phyloP scores from a whole-genome alignment of 2,329 filamentous ascomycete genomes.

The Cercospora sp. region DNA sequence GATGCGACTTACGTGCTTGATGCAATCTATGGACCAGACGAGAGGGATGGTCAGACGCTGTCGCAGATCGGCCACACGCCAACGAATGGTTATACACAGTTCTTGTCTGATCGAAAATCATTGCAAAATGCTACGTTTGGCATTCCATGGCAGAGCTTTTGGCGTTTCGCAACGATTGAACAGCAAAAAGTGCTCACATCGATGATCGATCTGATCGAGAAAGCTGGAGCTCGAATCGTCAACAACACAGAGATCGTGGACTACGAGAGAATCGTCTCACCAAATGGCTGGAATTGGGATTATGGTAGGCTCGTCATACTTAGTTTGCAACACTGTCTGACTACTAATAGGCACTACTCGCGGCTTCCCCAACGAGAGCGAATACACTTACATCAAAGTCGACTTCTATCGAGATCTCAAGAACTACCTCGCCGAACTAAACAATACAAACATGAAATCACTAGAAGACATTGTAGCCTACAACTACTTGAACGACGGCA shows the following conservation, averaged over 20 bases:
- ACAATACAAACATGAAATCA: constrained; percentile 60
- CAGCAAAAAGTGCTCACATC: constrained; percentile 56
- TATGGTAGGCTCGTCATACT: constrained; percentile 35
- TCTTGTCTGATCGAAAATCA: constrained; percentile 54
- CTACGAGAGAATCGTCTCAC: constrained; percentile 62
- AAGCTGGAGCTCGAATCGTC: constrained; percentile 65
- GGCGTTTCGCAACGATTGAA: constrained; percentile 59
- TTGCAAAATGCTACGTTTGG: constrained; percentile 66
- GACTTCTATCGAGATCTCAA: constrained; percentile 69
- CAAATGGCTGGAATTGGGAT: constrained; percentile 69
- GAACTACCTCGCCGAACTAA: constrained; percentile 61
- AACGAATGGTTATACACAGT: constrained; percentile 57
- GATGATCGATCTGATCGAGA: constrained; percentile 55
- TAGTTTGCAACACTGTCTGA: constrained; percentile 51
- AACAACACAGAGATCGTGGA: constrained; percentile 69
- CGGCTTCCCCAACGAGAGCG: constrained; percentile 68
- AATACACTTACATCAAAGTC: constrained; percentile 71
- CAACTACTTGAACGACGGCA: constrained; percentile 60
- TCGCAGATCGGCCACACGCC: constrained; percentile 59
- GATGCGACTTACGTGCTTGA: constrained; percentile 68
- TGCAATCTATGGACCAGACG: constrained; percentile 65
- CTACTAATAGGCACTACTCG: constrained; percentile 51
- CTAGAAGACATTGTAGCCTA: constrained; percentile 67
- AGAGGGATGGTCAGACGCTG: constrained; percentile 64
- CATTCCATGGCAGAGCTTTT: constrained; percentile 71